These are phyloP conservation scores for Sutorius australiensis DNA, from an alignment of 768 basidiomycete genomes.

Conservation along the genomic window DNA sequence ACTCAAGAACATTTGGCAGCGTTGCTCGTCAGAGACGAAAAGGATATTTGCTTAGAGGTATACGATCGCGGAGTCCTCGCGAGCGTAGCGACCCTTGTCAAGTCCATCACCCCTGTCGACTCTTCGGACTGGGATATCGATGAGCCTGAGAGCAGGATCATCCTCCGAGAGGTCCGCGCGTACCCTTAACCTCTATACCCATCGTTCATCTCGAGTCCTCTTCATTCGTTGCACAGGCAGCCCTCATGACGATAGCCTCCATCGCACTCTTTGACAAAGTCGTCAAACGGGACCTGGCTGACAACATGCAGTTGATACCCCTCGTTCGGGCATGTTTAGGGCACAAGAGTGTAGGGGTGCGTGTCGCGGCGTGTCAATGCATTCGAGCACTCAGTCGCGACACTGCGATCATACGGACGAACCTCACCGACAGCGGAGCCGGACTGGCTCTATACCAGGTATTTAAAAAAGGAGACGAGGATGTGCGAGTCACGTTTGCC, in stretches of 20 bases:
- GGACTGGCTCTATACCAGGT: slow-evolving; percentile 68
- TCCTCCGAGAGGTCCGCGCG: slow-evolving; percentile 58
- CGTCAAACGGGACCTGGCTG: slow-evolving; percentile 65
- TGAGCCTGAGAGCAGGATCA: slow-evolving; percentile 53
- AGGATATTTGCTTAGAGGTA: slow-evolving; percentile 60
- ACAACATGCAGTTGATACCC: slow-evolving; percentile 52
- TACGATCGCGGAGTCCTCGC: slow-evolving; percentile 65
- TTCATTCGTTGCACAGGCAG: slow-evolving; percentile 44
- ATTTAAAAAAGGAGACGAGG: slow-evolving; percentile 54
- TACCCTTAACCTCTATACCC: neutral
- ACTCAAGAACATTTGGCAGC: slow-evolving; percentile 33
- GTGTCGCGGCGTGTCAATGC: slow-evolving; percentile 85
- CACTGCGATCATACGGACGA: slow-evolving; percentile 78
- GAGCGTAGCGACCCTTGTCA: slow-evolving; percentile 49
- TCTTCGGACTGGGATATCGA: slow-evolving; percentile 60
- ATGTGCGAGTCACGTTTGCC: slow-evolving; percentile 65
- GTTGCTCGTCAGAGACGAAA: slow-evolving; percentile 68
- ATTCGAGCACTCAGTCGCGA: slow-evolving; percentile 76
- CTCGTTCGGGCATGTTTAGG: slow-evolving; percentile 51
- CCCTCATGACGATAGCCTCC: slow-evolving; percentile 69
- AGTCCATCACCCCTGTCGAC: slow-evolving; percentile 49
- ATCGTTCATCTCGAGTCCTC: neutral
- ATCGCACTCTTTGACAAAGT: slow-evolving; percentile 71
- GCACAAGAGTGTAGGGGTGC: slow-evolving; percentile 67
- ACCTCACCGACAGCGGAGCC: slow-evolving; percentile 76